A percentile compares a stretch with the other conserved stretches of the same genome.
Conservation (phyloP, 495 filamentous ascomycete species). For the Xylaria telfairii region DNA sequence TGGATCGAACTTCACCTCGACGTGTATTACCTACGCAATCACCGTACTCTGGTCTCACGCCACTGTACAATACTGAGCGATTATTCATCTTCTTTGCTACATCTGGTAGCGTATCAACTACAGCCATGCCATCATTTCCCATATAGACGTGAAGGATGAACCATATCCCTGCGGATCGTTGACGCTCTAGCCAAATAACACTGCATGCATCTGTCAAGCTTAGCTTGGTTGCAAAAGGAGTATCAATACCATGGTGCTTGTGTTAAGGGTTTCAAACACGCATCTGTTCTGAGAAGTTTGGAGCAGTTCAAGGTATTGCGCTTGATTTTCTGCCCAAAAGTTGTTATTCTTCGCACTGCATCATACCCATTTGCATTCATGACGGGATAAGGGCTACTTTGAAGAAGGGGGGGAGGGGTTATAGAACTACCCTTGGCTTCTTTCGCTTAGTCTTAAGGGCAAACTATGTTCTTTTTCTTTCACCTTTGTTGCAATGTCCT, state of each 20-base stretch:
- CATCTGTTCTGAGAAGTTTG: background rate
- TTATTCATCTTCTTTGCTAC: background rate
- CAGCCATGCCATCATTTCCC: background rate
- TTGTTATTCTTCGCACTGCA: constrained; percentile 16
- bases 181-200: background rate
- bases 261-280: background rate
- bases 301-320: background rate
- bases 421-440: background rate
- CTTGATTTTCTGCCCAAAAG: constrained; percentile 17
- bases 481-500: background rate
- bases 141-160: constrained; percentile 8
- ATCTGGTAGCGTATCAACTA: background rate
- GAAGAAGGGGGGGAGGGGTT: constrained; percentile 2
- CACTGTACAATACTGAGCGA: background rate
- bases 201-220: background rate
- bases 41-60: background rate
- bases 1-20: background rate
- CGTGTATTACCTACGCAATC: background rate
- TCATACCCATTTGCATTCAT: constrained; percentile 27
- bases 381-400: constrained; percentile 7
- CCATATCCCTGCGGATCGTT: background rate
- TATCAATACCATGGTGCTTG: background rate
- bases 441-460: background rate
- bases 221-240: background rate
- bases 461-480: constrained; percentile 10